Base-by-base conservation (phyloP, 148 eudicot genomes). In the Chenopodium album region DNA sequence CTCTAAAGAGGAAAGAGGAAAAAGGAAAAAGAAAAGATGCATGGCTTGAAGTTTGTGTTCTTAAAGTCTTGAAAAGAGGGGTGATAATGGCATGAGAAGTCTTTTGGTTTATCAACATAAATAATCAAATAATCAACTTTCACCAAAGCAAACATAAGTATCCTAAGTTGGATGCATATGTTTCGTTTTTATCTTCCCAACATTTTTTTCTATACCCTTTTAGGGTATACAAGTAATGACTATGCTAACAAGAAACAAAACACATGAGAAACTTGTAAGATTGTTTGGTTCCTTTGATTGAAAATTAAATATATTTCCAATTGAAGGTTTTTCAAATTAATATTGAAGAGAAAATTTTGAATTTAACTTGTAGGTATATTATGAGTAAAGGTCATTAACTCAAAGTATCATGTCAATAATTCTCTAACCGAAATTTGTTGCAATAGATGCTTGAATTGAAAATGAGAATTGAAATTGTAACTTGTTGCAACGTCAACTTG, bases 1-100 rank as follows among this genome's bases (percentile, higher is more conserved):
- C 85, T 83, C 64, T 71, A 77, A 77, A 71, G 70, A 71, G 26
- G 76, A 16, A 17, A 19, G 19, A 29, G 26, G 20, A 37, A 22
- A 13, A 19, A 31, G 26, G 52, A 31, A 13, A 19, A 31, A 75
- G 17, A 59, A 47, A 71, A 46, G 48, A 60, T 26, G 11, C 59
- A 20, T 67, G 68, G 54, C 44, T 72, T 83, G 78, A 70, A 80
- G 71, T 78, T 78, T 77, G 81, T 83, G 78, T 78, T 77, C 65
- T 37, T 37, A 37, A 83, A 83, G 85, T 73, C 85, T 72, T 64
- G 73, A 69, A 64, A 66, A 73, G 54, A 72, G 34, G 56, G 73
- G 41, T 83, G 73, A 78, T 54, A 54, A 83, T 73, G 59, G 67
- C 28, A 73, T 65, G 17, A 37, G 44, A 37, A 83, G 82, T 78